Percentiles rank a stretch among this genome's conserved stretches.
These are phyloP conservation scores for Daldinia sp. DNA, from an alignment of 2,329 filamentous ascomycete genomes.

Conservation along the genomic window DNA sequence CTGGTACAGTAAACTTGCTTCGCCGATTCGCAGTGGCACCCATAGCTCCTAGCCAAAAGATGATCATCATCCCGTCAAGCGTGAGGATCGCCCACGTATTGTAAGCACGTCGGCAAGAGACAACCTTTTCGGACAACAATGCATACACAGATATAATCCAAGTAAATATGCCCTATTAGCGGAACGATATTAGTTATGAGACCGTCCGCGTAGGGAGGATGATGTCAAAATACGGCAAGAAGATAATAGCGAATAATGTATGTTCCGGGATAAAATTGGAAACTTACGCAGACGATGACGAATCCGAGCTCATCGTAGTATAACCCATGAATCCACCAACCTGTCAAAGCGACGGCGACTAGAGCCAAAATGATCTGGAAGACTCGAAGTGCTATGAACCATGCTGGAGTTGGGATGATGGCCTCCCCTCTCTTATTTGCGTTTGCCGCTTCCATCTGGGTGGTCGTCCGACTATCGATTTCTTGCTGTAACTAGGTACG, in stretches of 20 bases:
- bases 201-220: neutral
- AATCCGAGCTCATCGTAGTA: slow-evolving; percentile 54
- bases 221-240: neutral
- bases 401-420: slow-evolving; percentile 53
- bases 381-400: slow-evolving; percentile 54
- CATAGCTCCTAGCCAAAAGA: slow-evolving; percentile 58
- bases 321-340: slow-evolving; percentile 51
- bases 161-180: slow-evolving; percentile 53
- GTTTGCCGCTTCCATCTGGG: slow-evolving; percentile 36
- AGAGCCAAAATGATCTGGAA: slow-evolving; percentile 54
- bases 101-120: slow-evolving; percentile 49
- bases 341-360: slow-evolving; percentile 55
- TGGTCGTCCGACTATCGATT: neutral
- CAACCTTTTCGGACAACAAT: slow-evolving; percentile 52
- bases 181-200: neutral
- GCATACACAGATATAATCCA: slow-evolving; percentile 55
- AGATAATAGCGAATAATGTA: neutral
- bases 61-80: slow-evolving; percentile 54
- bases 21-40: slow-evolving; percentile 52
- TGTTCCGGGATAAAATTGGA: neutral
- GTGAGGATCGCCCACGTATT: slow-evolving; percentile 55
- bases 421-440: slow-evolving; percentile 38
- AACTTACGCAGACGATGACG: slow-evolving; percentile 52
- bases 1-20: slow-evolving; percentile 47
- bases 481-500: neutral